phyloP scores from a whole-genome alignment of 306 rosid species.

The Cicer judaicum region DNA sequence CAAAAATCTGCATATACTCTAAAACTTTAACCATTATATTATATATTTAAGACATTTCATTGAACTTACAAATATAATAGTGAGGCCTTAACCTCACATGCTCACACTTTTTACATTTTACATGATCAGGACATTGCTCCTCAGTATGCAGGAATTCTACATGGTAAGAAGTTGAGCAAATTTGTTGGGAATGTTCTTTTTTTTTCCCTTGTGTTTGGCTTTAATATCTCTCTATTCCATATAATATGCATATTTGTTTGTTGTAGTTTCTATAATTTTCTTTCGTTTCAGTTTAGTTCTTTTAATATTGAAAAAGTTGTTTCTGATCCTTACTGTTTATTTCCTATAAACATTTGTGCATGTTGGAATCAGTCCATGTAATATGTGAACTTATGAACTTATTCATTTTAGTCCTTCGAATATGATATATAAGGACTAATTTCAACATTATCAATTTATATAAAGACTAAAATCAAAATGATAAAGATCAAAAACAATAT shows the following conservation, averaged over 20 bases:
- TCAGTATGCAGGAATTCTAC: slow-evolving; percentile 85
- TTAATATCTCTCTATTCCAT: background rate
- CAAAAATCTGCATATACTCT: background rate
- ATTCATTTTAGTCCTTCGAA: too few species aligned
- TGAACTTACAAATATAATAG: background rate
- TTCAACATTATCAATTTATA: background rate
- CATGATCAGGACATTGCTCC: slow-evolving; percentile 91
- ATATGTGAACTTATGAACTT: too few species aligned
- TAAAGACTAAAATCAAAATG: background rate
- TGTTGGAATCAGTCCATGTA: background rate
- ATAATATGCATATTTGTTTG: background rate
- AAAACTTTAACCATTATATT: background rate
- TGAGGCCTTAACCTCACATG: slow-evolving; percentile 22
- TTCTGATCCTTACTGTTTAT: too few species aligned
- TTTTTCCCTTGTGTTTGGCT: background rate
- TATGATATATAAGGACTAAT: background rate
- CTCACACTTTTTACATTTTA: slow-evolving; percentile 25
- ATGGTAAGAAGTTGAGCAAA: slow-evolving; percentile 58
- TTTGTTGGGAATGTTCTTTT: background rate
- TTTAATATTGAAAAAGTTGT: too few species aligned
- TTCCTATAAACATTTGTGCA: background rate
- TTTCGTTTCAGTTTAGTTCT: background rate
- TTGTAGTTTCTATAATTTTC: background rate
- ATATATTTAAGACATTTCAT: background rate
- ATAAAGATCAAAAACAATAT: background rate